phyloP scores from a whole-genome alignment of 2,329 filamentous ascomycete genomes.

The Colletotrichum lindemuthianum region DNA sequence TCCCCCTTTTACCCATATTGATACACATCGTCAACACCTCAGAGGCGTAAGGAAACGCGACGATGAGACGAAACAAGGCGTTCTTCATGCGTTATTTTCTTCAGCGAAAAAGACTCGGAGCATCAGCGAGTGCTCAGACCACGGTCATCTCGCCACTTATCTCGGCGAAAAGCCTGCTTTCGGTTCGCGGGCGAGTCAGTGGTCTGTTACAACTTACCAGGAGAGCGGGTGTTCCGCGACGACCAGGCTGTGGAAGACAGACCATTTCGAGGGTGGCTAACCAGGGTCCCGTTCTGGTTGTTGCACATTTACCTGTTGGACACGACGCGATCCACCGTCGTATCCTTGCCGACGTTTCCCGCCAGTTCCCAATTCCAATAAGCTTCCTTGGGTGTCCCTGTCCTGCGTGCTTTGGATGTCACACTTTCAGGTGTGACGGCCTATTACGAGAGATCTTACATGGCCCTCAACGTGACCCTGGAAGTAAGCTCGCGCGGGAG shows the following conservation, averaged over 20 bases:
- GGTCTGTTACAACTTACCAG: background rate
- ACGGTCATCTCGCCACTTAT: constrained; percentile 9
- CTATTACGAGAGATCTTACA: constrained; percentile 8
- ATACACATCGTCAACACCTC: constrained; percentile 8
- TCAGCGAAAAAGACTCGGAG: constrained; percentile 5
- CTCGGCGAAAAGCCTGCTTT: background rate
- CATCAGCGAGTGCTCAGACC: background rate
- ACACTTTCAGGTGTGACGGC: constrained; percentile 8
- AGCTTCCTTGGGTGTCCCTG: constrained; percentile 14
- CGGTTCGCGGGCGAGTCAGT: constrained; percentile 8
- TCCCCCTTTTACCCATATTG: background rate
- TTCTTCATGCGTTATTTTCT: constrained; percentile 3
- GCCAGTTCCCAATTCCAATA: constrained; percentile 1
- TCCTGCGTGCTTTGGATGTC: background rate
- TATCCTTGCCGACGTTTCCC: constrained; percentile 1
- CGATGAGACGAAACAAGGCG: constrained; percentile 24
- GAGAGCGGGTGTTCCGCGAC: background rate
- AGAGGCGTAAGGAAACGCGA: constrained; percentile 14
- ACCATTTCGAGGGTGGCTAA: constrained; percentile 4
- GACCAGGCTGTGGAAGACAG: background rate
- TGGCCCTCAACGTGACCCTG: background rate
- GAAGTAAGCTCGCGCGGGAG: background rate
- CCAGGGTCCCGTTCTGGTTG: background rate
- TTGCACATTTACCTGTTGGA: constrained; percentile 9
- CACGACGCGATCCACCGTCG: constrained; percentile 1